phyloP scores from a whole-genome alignment of 768 basidiomycete species.

The Termitomyces sp. region DNA sequence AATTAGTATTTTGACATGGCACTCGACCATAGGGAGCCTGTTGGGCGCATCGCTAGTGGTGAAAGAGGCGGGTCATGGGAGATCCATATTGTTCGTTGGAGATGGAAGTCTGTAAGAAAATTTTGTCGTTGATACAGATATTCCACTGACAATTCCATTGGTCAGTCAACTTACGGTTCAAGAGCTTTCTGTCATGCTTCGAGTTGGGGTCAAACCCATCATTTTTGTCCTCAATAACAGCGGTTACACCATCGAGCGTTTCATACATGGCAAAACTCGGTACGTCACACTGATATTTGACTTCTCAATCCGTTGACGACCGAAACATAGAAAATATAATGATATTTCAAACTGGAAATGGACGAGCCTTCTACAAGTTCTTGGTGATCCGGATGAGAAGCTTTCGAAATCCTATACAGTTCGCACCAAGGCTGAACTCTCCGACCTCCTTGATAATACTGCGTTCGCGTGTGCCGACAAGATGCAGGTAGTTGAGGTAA shows the following conservation, averaged over 20 bases:
- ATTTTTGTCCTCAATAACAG: slow-evolving; percentile 79
- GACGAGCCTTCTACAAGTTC: slow-evolving; percentile 54
- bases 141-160: neutral
- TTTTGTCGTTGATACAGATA: neutral
- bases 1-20: neutral
- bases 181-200: slow-evolving; percentile 82
- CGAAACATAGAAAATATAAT: slow-evolving; percentile 63
- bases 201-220: slow-evolving; percentile 68
- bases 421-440: slow-evolving; percentile 60
- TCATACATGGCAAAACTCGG: slow-evolving; percentile 61
- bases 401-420: slow-evolving; percentile 62
- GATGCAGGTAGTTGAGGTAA: slow-evolving; percentile 77
- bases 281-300: slow-evolving; percentile 5
- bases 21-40: slow-evolving; percentile 38
- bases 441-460: slow-evolving; percentile 55
- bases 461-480: slow-evolving; percentile 58
- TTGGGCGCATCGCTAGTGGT: slow-evolving; percentile 83
- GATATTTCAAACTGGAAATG: slow-evolving; percentile 81
- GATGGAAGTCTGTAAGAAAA: slow-evolving; percentile 69
- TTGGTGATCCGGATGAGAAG: slow-evolving; percentile 49
- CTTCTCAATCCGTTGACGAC: neutral
- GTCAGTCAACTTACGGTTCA: slow-evolving; percentile 72
- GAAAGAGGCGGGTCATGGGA: slow-evolving; percentile 48
- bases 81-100: slow-evolving; percentile 82
- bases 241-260: slow-evolving; percentile 86